phyloP scores from a whole-genome alignment of 1,284 basidiomycete species.

The Rhodotorula sp. region DNA sequence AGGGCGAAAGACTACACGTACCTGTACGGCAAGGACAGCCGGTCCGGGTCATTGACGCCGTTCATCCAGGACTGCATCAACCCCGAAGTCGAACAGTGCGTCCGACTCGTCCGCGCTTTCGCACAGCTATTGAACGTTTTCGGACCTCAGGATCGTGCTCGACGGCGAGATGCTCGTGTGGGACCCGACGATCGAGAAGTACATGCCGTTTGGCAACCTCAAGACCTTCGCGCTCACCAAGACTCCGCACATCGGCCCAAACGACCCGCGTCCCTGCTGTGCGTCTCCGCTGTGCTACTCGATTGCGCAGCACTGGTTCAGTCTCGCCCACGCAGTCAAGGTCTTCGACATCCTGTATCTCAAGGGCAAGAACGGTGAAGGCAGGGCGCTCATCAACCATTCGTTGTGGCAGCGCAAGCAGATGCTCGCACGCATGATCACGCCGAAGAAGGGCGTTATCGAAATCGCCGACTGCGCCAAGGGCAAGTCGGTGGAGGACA shows the following conservation, averaged over 20 bases:
- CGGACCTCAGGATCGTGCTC: slow-evolving; percentile 69
- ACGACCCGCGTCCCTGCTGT: slow-evolving; percentile 79
- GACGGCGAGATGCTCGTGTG: slow-evolving; percentile 97
- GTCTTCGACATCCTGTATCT: slow-evolving; percentile 88
- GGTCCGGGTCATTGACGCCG: slow-evolving; percentile 75
- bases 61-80: slow-evolving; percentile 74
- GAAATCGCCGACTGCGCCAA: slow-evolving; percentile 72
- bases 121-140: background rate
- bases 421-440: slow-evolving; percentile 49
- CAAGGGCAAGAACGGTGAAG: slow-evolving; percentile 54
- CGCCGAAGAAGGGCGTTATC: slow-evolving; percentile 69
- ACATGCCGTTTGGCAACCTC: slow-evolving; percentile 84
- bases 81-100: slow-evolving; percentile 73
- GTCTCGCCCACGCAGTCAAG: slow-evolving; percentile 64
- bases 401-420: slow-evolving; percentile 53
- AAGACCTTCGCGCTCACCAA: slow-evolving; percentile 73
- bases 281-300: slow-evolving; percentile 12
- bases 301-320: background rate
- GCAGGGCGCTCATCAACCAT: slow-evolving; percentile 51
- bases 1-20: slow-evolving; percentile 82
- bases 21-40: slow-evolving; percentile 68
- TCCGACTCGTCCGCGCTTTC: slow-evolving; percentile 11
- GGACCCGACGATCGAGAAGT: slow-evolving; percentile 82
- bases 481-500: slow-evolving; percentile 75
- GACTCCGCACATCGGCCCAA: slow-evolving; percentile 8